Evolutionary conservation across 176 grass and related monocot species (phyloP), one percentile per base, ranked within the genome.

Genomic region (Oryza nivara): DNA sequence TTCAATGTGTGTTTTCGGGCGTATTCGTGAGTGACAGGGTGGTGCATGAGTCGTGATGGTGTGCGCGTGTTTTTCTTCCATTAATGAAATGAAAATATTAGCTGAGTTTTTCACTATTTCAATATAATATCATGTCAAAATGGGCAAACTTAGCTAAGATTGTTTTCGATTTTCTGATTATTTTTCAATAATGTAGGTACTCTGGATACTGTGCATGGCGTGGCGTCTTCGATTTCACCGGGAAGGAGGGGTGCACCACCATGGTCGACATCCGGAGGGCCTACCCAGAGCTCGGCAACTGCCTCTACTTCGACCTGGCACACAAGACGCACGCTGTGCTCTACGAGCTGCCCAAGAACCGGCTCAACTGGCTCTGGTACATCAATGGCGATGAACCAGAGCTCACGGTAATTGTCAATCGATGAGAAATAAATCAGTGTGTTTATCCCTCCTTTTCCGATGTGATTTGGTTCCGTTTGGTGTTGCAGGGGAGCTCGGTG

Each of bases 351-450:
- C 88, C 83, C 20, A 60, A 88, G 28, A 90, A 85, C 35, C 89
- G 88, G 69, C 88, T 95, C 38, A 98, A 94, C 84, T 98, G 93
- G 96, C 81, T 98, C 54, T 96, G 96, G 93, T 98, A 98, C 78
- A 90, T 94, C 56, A 94, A 95, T 66, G 77, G 79, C 26, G 87
- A 91, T 0, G 96, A 98, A 38, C 93, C 91, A 28, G 58, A 88
- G 74, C 86, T 88, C 15, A 86, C 76, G 91, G 96, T 95, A 90
- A 84, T 38, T 84, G 13, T 40, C 47, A 7, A 72, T 14, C 28
- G 5, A 52, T 4, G 15, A 52, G 1, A 52, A 52, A 17, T 17
- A 52, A 52, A 17, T 17, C 10, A 17, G 1, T 8, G 49, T 17
- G 49, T 17, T 15, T 32, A 32, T 32, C 38, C 36, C 30, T 72